These are phyloP conservation scores for Incumbomyces delicatus DNA, from an alignment of 2,329 filamentous ascomycete genomes.

Conservation along the genomic window DNA sequence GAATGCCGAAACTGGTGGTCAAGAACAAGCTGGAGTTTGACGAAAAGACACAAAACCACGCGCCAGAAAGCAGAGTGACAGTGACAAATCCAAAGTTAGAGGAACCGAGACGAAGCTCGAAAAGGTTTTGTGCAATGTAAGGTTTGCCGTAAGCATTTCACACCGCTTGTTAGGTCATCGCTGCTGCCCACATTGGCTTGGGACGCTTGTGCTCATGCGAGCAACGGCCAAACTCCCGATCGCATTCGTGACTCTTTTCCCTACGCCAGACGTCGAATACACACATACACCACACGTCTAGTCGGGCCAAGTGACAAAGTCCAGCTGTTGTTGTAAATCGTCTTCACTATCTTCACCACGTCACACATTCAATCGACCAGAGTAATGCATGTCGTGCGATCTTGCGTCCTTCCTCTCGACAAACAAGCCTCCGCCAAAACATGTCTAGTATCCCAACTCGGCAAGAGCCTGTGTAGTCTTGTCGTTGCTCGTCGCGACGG, in stretches of 20 bases:
- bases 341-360: constrained; percentile 1
- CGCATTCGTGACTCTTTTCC: no score
- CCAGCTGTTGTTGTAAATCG: not conserved
- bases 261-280: no score
- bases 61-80: no score
- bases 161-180: no score
- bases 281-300: no score
- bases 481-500: constrained; percentile 64
- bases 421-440: constrained; percentile 2
- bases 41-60: no score
- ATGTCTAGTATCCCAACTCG: constrained; percentile 74
- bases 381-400: not conserved
- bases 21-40: no score
- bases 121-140: constrained; percentile 6
- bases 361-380: not conserved
- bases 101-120: not conserved
- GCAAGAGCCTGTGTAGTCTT: constrained; percentile 84
- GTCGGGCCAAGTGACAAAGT: no score
- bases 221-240: no score
- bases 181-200: no score
- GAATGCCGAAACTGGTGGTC: no score
- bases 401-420: not conserved
- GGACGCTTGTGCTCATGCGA: no score
- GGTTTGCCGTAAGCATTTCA: not conserved
- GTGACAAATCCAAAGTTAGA: not conserved